These are phyloP conservation scores for Diaporthe sp. DNA, from an alignment of 2,329 filamentous ascomycete genomes.

Conservation along the genomic window DNA sequence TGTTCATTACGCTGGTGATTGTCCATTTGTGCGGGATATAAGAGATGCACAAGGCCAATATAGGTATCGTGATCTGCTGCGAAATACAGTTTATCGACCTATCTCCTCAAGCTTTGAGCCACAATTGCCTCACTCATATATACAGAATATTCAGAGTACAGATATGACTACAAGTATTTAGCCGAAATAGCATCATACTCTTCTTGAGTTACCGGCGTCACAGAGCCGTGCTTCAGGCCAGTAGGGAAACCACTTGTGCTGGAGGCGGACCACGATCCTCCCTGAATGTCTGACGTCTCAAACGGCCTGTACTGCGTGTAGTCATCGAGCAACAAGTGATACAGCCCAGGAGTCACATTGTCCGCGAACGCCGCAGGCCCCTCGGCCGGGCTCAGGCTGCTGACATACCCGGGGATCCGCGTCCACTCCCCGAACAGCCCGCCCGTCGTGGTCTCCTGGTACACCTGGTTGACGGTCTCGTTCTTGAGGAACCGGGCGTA, in stretches of 20 bases:
- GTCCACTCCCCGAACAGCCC: slow-evolving; percentile 65
- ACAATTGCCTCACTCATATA: background rate
- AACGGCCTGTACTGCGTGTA: slow-evolving; percentile 61
- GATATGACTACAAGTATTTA: slow-evolving; percentile 2
- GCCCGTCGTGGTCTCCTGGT: slow-evolving; percentile 58
- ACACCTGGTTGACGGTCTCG: slow-evolving; percentile 62
- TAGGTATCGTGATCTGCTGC: background rate
- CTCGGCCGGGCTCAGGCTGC: slow-evolving; percentile 50
- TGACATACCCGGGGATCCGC: slow-evolving; percentile 53
- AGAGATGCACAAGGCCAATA: background rate
- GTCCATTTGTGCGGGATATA: too few relatives aligned
- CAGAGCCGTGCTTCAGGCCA: slow-evolving; percentile 62
- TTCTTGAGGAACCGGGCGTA: slow-evolving; percentile 66
- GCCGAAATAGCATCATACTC: slow-evolving; percentile 53
- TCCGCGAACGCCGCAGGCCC: slow-evolving; percentile 56
- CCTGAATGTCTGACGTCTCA: slow-evolving; percentile 55
- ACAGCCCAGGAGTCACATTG: slow-evolving; percentile 50
- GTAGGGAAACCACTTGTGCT: slow-evolving; percentile 55
- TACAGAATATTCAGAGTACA: background rate
- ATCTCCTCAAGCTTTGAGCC: too few relatives aligned
- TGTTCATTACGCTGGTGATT: background rate
- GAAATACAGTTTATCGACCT: background rate
- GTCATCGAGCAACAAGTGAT: slow-evolving; percentile 60
- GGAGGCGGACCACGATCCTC: slow-evolving; percentile 54
- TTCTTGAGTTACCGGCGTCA: slow-evolving; percentile 57